phyloP scores from a whole-genome alignment of 805 yeast genomes.

The Yamadazyma akitaensis region DNA sequence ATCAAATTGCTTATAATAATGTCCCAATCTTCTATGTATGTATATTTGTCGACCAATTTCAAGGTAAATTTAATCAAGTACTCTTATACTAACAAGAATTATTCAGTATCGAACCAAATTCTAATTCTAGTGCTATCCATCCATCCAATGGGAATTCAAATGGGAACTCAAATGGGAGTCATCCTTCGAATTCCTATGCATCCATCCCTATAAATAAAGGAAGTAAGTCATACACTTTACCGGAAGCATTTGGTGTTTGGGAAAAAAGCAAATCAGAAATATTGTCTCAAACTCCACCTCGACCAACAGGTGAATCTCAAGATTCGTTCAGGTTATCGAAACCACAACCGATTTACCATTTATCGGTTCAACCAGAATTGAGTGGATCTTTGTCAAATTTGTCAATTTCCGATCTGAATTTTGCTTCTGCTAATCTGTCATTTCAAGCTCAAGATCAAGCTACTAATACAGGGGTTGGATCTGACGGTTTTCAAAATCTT shows the following conservation, averaged over 20 bases:
- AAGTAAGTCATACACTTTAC: constrained; percentile 46
- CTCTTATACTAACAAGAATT: constrained; percentile 1
- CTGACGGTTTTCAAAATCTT: not conserved
- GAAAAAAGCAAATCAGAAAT: constrained; percentile 24
- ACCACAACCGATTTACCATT: constrained; percentile 36
- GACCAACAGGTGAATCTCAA: constrained; percentile 7
- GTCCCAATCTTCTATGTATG: constrained; percentile 9
- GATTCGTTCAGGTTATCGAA: constrained; percentile 30
- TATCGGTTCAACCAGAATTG: constrained; percentile 17
- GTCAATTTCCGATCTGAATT: not conserved
- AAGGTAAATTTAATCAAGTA: not conserved
- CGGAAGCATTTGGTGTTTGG: constrained; percentile 55
- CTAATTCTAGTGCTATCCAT: not conserved
- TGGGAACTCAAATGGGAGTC: not conserved
- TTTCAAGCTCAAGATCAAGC: not conserved
- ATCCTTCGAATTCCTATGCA: not conserved
- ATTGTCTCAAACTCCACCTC: not conserved
- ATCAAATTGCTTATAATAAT: constrained; percentile 1
- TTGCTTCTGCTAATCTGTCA: not conserved
- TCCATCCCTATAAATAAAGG: constrained; percentile 37
- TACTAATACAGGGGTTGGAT: not conserved
- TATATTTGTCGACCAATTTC: not conserved
- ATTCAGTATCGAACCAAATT: constrained; percentile 5
- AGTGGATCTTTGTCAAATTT: not conserved
- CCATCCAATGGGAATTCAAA: constrained; percentile 5